Evolutionary conservation across 164 flowering plant genomes (phyloP), one percentile per base, ranked within the genome.

Genomic region (Taxillus chinensis): DNA sequence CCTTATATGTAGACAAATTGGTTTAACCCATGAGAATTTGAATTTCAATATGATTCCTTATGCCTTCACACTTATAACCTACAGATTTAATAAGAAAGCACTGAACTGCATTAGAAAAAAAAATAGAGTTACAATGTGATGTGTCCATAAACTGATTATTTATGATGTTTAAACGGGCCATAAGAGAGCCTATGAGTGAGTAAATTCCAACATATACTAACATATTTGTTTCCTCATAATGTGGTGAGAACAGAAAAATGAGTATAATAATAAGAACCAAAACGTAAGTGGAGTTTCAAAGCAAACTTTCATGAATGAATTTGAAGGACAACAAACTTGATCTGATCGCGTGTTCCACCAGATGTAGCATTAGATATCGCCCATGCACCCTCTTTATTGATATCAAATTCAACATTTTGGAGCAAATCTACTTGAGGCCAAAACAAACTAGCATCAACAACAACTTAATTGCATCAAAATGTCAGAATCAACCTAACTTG

Each of bases 141-240:
- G n/a, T n/a, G 41, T 27, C 2, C 54, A 13, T 38, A 62, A 59
- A 42, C 3, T 66, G n/a, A n/a, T 42, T 43, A 43, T 46, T 13
- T 15, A 41, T 58, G n/a, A 58, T 41, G 60, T 59, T 50, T 39
- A 38, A 52, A 72, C 89, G 64, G 55, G 88, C 98, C 83, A 97
- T 88, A 15, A 93, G 80, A 48, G 98, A 93, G 46, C 98, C 98
- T 88, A 81, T 86, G 41, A 88, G 89, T 42, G 98, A 93, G 78
- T 97, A 93, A 52, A 93, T 83, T 66, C 92, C 97, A 55, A 90
- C 72, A 68, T 86, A 93, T 16, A 93, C 83, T 13, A 86, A 51
- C 82, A 90, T 59, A 73, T 90, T 78, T 37, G 73, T 75, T 27
- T 82, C 61, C 16, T 97, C 98, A 71, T 85, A 83, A 3, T 77